Base-by-base conservation (phyloP, 2,329 filamentous ascomycete genomes). In the Achaetomium macrosporum region DNA sequence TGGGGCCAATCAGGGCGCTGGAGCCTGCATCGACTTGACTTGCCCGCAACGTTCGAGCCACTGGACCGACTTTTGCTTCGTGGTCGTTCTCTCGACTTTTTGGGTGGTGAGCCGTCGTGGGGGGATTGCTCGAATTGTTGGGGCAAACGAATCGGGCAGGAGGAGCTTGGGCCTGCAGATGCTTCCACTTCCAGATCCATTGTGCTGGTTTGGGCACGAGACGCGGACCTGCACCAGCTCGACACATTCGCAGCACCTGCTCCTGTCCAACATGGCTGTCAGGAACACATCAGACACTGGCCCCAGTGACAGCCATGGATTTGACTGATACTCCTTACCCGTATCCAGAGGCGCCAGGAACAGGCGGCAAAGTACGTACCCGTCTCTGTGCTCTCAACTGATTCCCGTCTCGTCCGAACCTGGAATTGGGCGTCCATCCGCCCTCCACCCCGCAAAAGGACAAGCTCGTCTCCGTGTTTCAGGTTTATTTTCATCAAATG, bases 381-480 rank as follows among this genome's bases (percentile, higher is more conserved):
- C 50, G 54, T 48, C 44, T 36, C 36, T 51, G 44, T 42, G 48
- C 44, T 40, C 25, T 25, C 25, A 25, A 4, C 25, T 25, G 25
- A 25, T 25, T 4, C 25, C 29, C 6, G 42, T 19, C 48, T 53
- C 45, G 48, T 47, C 51, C 50, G 51, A 40, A 42, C 25, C 25
- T 4, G 25, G 39, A 35, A 29, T 35, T 19, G 47, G 52, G 47
- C 41, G 40, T 53, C 50, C 51, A 50, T 35, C 46, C 42, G 41
- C 43, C 46, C 33, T 47, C 39, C 40, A 31, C 41, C 29, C 53
- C 53, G 41, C 44, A 47, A 29, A 43, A 53, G 47, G 52, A 47
- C 49, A 45, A 59, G 53, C 51, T 56, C 42, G 47, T 56, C 62
- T 60, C 58, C 59, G 58, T 61, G 64, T 66, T 66, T 66, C 64